phyloP scores from a whole-genome alignment of 768 basidiomycete species.

The Megacollybia marginata region DNA sequence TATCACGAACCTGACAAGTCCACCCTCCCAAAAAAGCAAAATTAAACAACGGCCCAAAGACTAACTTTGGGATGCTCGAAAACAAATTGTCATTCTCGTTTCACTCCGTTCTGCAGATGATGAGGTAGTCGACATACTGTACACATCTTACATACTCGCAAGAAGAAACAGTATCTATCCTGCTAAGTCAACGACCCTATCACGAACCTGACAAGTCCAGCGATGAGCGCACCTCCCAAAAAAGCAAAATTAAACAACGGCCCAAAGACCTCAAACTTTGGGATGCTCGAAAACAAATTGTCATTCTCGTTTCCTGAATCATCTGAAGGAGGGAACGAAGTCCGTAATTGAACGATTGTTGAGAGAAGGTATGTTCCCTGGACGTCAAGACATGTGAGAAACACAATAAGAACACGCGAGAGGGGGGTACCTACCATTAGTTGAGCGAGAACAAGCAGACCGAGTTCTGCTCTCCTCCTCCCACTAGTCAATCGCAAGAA shows the following conservation, averaged over 20 bases:
- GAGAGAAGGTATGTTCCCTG: constrained; percentile 81
- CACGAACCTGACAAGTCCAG: too few relatives aligned
- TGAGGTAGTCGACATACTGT: too few relatives aligned
- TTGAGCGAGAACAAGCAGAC: constrained; percentile 73
- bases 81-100: constrained; percentile 43
- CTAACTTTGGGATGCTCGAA: constrained; percentile 62
- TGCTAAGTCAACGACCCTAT: too few relatives aligned
- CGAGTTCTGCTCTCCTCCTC: constrained; percentile 65
- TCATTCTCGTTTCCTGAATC: constrained; percentile 6
- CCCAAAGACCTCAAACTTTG: constrained; percentile 68
- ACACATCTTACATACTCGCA: constrained; percentile 75
- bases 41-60: constrained; percentile 72
- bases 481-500: constrained; percentile 61
- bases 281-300: constrained; percentile 68
- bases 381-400: neutral
- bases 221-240: constrained; percentile 19
- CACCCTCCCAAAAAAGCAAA: constrained; percentile 65
- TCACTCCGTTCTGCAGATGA: constrained; percentile 26
- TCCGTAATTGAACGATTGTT: constrained; percentile 75
- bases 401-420: constrained; percentile 1
- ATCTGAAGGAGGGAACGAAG: constrained; percentile 63
- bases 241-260: constrained; percentile 70
- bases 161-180: constrained; percentile 65
- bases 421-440: constrained; percentile 64
- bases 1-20: too few relatives aligned